Base-by-base conservation (phyloP, 345 rosid species). In the Salix koriyanagi region DNA sequence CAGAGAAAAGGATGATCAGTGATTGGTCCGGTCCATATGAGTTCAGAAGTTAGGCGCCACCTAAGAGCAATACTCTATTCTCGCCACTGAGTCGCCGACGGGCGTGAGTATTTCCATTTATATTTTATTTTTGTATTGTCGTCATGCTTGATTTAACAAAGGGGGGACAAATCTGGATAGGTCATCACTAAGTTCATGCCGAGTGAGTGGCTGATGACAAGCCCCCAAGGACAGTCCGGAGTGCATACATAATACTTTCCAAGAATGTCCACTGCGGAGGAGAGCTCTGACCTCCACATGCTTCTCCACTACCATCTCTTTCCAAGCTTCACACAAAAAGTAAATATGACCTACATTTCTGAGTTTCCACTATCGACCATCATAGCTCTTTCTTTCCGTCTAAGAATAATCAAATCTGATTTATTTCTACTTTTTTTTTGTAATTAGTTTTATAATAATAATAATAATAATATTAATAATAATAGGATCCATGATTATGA, bases 301-400 rank as follows among this genome's bases (percentile, higher is more conserved):
- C 75, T 68, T 64, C 66, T 74, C 79, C 80, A 77, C 80, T 78
- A 82, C 14, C 26, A 23, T 64, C 36, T 36, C 62, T 48, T 18
- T 16, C 10, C 25, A n/a, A 77, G 48, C n/a, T 44, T 5, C 2
- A 28, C 9, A 28, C 18, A 60, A 77, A 77, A 23, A 62, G 50
- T 61, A 46, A 14, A 76, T 60, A 73, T 4, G 46, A 42, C 62
- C 56, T 77, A 56, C 77, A 70, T 77, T 83, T 76, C 5, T 41
- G 25, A 76, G 68, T 71, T 76, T 80, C 78, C 84, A 79, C 82
- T 28, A 70, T 42, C 56, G n/a, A 46, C 72, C 73, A 77, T 81
- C 79, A 41, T 41, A 41, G 2, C 44, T 10, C 11, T 39, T 39
- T 10, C 44, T 41, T 0, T 0, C 44, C 10, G 3, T 39, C 21